Percentiles rank a stretch among this genome's conserved stretches.
These are phyloP conservation scores for Scheffersomyces illinoinensis DNA, from an alignment of 1,139 yeast genomes.

Conservation along the genomic window DNA sequence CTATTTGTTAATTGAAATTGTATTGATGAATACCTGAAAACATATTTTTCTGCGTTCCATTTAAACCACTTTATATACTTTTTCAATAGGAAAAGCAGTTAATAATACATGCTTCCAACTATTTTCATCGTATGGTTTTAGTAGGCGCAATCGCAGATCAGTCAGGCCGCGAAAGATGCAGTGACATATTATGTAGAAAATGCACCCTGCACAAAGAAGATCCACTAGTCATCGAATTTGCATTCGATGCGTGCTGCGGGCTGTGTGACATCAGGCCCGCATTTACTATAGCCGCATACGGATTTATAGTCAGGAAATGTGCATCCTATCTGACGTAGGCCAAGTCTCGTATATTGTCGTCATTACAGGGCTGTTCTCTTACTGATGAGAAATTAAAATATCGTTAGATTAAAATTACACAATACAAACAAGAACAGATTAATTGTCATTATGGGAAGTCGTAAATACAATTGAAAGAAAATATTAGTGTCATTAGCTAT, in stretches of 20 bases:
- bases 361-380: background rate
- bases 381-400: no score
- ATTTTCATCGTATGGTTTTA: background rate
- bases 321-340: background rate
- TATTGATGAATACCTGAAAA: background rate
- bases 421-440: background rate
- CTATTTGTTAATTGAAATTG: background rate
- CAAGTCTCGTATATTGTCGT: background rate
- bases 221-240: background rate
- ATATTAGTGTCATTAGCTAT: background rate
- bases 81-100: background rate
- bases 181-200: background rate
- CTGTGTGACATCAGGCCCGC: background rate
- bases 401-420: background rate
- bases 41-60: background rate
- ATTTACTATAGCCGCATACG: background rate
- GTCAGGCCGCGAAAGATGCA: background rate
- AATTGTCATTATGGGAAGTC: background rate
- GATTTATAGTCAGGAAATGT: background rate
- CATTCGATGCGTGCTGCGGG: background rate
- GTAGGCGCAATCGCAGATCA: background rate
- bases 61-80: background rate
- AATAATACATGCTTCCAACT: background rate
- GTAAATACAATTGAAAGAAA: background rate
- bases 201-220: background rate